Conservation (phyloP, 257 asterid genomes). For the Paraleonurus japonicus region DNA sequence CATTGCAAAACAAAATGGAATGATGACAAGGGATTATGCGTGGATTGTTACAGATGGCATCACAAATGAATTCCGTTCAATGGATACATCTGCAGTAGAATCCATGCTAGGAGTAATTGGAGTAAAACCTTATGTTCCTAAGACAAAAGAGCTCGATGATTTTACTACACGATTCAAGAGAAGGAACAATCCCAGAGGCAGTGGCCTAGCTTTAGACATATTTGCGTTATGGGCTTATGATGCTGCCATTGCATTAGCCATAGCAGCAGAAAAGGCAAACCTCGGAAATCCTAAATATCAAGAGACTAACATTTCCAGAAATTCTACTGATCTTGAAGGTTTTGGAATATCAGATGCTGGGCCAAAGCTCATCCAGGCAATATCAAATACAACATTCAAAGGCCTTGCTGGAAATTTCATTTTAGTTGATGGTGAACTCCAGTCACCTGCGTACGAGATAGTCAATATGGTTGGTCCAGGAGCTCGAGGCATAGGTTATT, state of each 20-base stretch:
- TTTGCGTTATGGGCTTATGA: constrained; percentile 29
- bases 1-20: constrained; percentile 23
- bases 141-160: constrained; percentile 10
- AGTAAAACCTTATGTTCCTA: constrained; percentile 19
- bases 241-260: constrained; percentile 29
- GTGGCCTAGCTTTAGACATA: not conserved
- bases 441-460: constrained; percentile 40
- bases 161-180: constrained; percentile 6
- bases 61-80: constrained; percentile 11
- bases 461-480: constrained; percentile 39
- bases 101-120: constrained; percentile 31
- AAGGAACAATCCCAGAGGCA: not conserved
- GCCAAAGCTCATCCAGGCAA: constrained; percentile 30
- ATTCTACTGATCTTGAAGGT: constrained; percentile 25
- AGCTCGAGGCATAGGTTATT: constrained; percentile 35
- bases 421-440: constrained; percentile 39
- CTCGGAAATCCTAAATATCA: constrained; percentile 1
- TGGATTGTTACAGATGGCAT: constrained; percentile 38
- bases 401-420: constrained; percentile 44
- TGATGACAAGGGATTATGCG: constrained; percentile 29
- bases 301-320: constrained; percentile 15
- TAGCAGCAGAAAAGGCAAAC: constrained; percentile 30
- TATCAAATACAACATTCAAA: constrained; percentile 25
- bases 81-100: constrained; percentile 12
- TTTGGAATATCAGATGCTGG: constrained; percentile 36